Evolutionary conservation across 2,329 filamentous ascomycete genomes (phyloP), one percentile per base, ranked within the genome.

Genomic region (Cytospora piceae): DNA sequence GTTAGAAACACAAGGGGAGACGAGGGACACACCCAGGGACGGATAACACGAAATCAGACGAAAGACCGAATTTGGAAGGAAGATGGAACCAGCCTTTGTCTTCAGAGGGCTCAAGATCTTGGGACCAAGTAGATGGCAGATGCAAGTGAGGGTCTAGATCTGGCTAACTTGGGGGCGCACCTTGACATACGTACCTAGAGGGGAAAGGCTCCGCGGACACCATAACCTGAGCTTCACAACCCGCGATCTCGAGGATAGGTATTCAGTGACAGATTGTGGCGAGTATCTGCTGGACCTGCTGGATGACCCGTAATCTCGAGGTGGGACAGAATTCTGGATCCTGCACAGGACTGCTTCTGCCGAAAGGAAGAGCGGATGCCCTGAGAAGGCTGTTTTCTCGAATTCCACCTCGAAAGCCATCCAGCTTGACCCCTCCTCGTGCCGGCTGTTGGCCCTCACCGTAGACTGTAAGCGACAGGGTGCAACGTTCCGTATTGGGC

Each of bases 1-100:
- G 22, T 56, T 57, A 63, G 60, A 57, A 11, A 56, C 60, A 63
- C 53, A 63, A 63, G 34, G 53, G 17, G 29, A 57, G 60, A 57
- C 15, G 53, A 37, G 60, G 53, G 29, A 57, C 39, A 54, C 39
- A 51, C 27, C 52, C 24, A 55, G 29, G 27, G 34, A 42, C 31
- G 34, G 56, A 60, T 37, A 42, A 54, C 5, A 37, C 24, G 46
- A 58, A 34, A 24, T 22, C 42, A 34, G 32, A 58, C 7, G 24
- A 42, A 24, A 57, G 24, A 20, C 58, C 46, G 46, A 42, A 63
- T 57, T 22, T 63, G 53, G 53, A 63, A 49, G 39, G 34, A 42
- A 51, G n/a, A n/a, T 39, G 39, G 53, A 61, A 42, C 34, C n/a
- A 52, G 46, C 49, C 52, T 63, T 52, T 53, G 59, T 63, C 39